Percentiles rank a stretch among this genome's conserved stretches.
These are phyloP conservation scores for Danielozyma ontarioensis DNA, from an alignment of 805 yeast species.

Conservation along the genomic window DNA sequence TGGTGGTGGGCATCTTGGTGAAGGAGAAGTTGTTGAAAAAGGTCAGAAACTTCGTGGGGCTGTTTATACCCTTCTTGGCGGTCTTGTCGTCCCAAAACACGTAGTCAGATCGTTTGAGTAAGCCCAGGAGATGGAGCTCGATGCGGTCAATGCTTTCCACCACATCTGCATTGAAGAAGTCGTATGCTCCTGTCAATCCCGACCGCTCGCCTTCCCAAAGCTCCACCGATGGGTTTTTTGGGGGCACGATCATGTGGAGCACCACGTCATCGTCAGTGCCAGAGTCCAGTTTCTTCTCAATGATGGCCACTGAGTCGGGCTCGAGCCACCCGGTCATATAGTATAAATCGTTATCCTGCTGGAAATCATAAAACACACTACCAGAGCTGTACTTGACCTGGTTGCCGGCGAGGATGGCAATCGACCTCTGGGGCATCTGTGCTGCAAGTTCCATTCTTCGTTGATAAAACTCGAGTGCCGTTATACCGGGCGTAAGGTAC, in stretches of 20 bases:
- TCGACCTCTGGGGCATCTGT: constrained; percentile 54
- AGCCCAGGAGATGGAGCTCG: constrained; percentile 36
- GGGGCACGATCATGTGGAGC: constrained; percentile 81
- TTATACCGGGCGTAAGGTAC: constrained; percentile 81
- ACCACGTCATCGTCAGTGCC: constrained; percentile 44
- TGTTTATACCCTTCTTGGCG: constrained; percentile 5
- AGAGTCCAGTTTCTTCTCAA: constrained; percentile 56
- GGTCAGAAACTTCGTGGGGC: constrained; percentile 9
- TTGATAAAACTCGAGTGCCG: constrained; percentile 74
- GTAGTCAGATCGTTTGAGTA: constrained; percentile 44
- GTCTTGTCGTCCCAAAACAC: constrained; percentile 52
- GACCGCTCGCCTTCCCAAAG: constrained; percentile 95
- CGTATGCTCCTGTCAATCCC: constrained; percentile 77
- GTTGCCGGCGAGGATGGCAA: constrained; percentile 73
- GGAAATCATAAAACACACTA: constrained; percentile 85
- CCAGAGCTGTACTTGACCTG: constrained; percentile 78
- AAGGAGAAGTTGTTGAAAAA: constrained; percentile 12
- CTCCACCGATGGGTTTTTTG: constrained; percentile 70
- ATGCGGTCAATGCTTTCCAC: constrained; percentile 49
- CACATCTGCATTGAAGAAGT: constrained; percentile 83
- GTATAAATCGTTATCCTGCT: constrained; percentile 84
- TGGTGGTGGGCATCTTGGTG: constrained; percentile 7
- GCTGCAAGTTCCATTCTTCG: constrained; percentile 60
- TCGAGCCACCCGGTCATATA: constrained; percentile 92
- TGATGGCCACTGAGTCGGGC: constrained; percentile 67